Base-by-base conservation (phyloP, 257 asterid species). In the Oldenlandia corymbosa region DNA sequence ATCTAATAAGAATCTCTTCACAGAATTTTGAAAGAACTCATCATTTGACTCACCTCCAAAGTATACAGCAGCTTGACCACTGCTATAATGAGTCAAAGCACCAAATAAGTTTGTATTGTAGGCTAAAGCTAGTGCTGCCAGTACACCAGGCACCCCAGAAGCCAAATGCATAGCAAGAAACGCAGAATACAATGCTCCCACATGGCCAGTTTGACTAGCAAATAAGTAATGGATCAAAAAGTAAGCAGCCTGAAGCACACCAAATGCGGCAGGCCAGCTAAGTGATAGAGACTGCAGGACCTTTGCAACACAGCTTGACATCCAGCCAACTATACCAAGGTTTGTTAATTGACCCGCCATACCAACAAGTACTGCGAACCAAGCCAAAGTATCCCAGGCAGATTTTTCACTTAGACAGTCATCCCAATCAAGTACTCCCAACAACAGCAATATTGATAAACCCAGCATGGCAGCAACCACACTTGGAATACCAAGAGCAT, bases 391-490 rank as follows among this genome's bases (percentile, higher is more conserved):
- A 63, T 91, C 98, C 98, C 98, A 91, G 53, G 98, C 96, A 10
- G 96, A 88, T 77, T 83, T 91, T 79, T 91, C 96, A 74, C 88
- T 86, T 55, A 91, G 75, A 75, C 98, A 91, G 74, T 91, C 98
- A 58, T 91, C 94, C 96, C 98, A 91, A 32, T 91, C 78, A 23
- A 91, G 83, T 58, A 91, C 96, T 66, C 96, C 98, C 54, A 80
- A 24, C 45, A 84, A 65, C 41, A 91, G 73, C 67, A 91, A 90
- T 68, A 91, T 84, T 18, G 95, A 91, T 36, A 91, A 82, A 23
- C 98, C 98, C 27, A 91, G 94, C 98, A 91, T 91, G 32, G 98
- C 98, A 68, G 98, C 94, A 37, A 88, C 94, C 68, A 91, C 98
- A 61, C 96, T 91, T 24, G 98, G 82, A 69, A 91, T 58, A 20